Evolutionary conservation across 192 early-diverging fungal genomes (phyloP).

Genomic region (Spinellus fusiger): DNA sequence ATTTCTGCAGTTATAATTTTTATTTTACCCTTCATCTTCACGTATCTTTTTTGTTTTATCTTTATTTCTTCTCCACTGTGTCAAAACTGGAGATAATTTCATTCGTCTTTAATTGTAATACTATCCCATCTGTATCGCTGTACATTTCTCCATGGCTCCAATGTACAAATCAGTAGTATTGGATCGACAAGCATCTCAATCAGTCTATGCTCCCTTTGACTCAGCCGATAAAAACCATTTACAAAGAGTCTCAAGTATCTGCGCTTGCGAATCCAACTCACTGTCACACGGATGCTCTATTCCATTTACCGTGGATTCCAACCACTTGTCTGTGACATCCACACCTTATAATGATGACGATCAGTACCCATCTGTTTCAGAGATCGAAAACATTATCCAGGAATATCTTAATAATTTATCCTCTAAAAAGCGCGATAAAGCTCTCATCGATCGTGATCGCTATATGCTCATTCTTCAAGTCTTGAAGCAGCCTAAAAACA

Average conservation of each 20-base stretch:
- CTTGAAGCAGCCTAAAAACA: slow-evolving; percentile 41
- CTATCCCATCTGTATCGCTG: not conserved
- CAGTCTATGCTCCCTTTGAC: not conserved
- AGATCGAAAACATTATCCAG: slow-evolving; percentile 38
- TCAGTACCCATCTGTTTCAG: slow-evolving; percentile 39
- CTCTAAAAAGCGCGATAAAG: slow-evolving; percentile 48
- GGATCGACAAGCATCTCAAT: not conserved
- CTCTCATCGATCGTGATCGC: slow-evolving; percentile 36
- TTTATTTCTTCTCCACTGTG: too few relatives aligned
- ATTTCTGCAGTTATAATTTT: not conserved
- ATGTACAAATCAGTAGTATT: not conserved
- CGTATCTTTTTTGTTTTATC: too few relatives aligned
- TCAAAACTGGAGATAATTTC: not conserved
- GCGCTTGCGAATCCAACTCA: not conserved
- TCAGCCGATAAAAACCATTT: not conserved
- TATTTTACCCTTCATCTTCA: not conserved
- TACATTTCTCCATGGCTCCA: not conserved
- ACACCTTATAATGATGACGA: slow-evolving; percentile 21
- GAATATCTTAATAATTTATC: slow-evolving; percentile 44
- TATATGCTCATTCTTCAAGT: slow-evolving; percentile 47
- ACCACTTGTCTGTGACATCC: not conserved
- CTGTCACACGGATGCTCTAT: not conserved
- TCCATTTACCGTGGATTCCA: not conserved
- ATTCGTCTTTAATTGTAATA: not conserved
- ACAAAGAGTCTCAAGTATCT: not conserved